Conservation (phyloP, 768 basidiomycete genomes). For the Pleurotus djamor region DNA sequence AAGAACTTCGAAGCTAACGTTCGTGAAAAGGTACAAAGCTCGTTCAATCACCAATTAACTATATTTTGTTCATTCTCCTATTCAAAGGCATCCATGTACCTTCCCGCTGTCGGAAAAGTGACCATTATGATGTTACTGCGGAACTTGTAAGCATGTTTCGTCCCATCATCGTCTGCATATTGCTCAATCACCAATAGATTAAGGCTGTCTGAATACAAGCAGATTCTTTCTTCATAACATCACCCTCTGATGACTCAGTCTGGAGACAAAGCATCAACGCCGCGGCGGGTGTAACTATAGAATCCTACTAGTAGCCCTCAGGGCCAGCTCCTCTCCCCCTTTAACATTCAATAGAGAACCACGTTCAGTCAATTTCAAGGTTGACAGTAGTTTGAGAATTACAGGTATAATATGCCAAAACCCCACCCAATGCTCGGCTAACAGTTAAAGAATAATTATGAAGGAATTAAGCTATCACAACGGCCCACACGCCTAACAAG, state of each 20-base stretch:
- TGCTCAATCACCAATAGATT: neutral
- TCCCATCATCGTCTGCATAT: neutral
- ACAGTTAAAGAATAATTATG: no score
- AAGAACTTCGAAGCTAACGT: slow-evolving; percentile 97
- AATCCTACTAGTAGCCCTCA: no score
- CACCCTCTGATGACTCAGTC: neutral
- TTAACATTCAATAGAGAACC: no score
- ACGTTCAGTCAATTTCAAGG: no score
- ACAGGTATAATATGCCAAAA: no score
- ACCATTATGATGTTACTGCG: slow-evolving; percentile 97
- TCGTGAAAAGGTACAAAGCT: slow-evolving; percentile 76
- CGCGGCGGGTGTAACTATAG: no score
- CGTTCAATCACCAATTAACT: neutral
- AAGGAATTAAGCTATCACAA: no score
- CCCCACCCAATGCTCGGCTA: no score
- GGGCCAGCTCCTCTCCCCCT: no score
- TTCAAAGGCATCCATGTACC: slow-evolving; percentile 85
- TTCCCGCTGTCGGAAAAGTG: slow-evolving; percentile 96
- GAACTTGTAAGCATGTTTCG: slow-evolving; percentile 66
- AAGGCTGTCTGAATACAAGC: neutral
- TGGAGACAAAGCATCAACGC: neutral
- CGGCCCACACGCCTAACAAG: no score
- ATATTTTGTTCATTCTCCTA: neutral
- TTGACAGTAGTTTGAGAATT: no score
- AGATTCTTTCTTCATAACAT: neutral